phyloP scores from a whole-genome alignment of 805 yeast genomes.

The Wickerhamiella cacticola region DNA sequence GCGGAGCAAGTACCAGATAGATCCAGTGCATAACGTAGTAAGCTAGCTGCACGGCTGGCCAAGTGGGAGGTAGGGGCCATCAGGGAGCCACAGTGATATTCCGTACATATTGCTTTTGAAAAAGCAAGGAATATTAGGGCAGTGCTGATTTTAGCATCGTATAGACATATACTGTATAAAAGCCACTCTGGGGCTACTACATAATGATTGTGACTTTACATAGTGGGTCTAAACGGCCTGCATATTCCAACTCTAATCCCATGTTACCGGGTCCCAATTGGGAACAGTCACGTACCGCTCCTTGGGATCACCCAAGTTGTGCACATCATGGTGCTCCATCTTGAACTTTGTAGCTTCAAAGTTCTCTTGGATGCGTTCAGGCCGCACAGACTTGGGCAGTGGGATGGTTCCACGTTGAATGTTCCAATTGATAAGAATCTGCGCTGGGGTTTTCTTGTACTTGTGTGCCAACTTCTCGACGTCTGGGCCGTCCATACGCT shows the following conservation, averaged over 20 bases:
- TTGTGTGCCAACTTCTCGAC: constrained; percentile 31
- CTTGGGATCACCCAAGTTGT: constrained; percentile 24
- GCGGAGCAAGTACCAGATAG: neutral
- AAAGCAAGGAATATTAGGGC: neutral
- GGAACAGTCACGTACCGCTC: constrained; percentile 25
- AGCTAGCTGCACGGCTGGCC: neutral
- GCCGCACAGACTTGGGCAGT: constrained; percentile 55
- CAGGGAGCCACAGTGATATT: no score
- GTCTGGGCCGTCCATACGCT: constrained; percentile 33
- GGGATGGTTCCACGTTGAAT: constrained; percentile 47
- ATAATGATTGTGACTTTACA: no score
- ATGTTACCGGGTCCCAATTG: constrained; percentile 31
- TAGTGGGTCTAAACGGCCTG: neutral
- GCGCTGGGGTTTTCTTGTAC: constrained; percentile 35
- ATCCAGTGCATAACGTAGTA: neutral
- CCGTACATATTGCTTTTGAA: neutral
- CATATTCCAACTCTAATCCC: constrained; percentile 12
- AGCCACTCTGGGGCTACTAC: no score
- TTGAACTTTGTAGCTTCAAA: constrained; percentile 42
- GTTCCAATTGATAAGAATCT: constrained; percentile 39
- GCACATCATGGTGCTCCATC: constrained; percentile 24
- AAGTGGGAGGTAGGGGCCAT: neutral
- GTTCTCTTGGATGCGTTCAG: constrained; percentile 46
- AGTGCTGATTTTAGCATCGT: neutral
- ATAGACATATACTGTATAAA: neutral